Base-by-base conservation (phyloP, 2,329 filamentous ascomycete species). In the Aspergillus texensis region DNA sequence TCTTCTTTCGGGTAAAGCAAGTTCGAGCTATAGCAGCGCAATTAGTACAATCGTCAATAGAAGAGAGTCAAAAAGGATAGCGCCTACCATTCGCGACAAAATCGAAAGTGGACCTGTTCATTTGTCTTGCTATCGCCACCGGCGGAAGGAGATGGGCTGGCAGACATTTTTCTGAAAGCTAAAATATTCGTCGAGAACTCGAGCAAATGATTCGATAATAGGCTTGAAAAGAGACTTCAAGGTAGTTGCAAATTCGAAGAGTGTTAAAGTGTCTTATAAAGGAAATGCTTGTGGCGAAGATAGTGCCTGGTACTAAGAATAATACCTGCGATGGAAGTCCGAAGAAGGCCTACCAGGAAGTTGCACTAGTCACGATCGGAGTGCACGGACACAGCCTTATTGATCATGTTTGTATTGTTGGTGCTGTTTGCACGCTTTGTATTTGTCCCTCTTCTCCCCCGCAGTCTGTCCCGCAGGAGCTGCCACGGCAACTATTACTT, bases 1-100 rank as follows among this genome's bases (percentile, higher is more conserved):
- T 99, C 93, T 84, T 99, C 96, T 81, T 96, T 95, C 57, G 95
- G 95, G 76, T 98, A 98, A 61, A 99, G 85, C 87, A 99, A 91
- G 85, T 99, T 99, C 73, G 94, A 97, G 83, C 89, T 91, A 71
- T 52, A 60, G 28, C 46, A 50, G 45, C 64, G 74, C 62, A 73
- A 74, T 69, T 66, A 69, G 64, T 60, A 34, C 56, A 10, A 28
- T 39, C 32, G 56, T 24, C 50, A 39, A 60, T 4, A 36, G 10
- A 48, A 57, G 34, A 32, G 39, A 28, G 55, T 52, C 30, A 36
- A 24, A 32, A 58, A 19, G 43, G 24, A 34, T 32, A 34, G 30
- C 24, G 70, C 81, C 72, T 79, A 90, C 89, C 95, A 99, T 85
- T 99, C 95, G 72, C 93, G 93, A 84, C 95, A 99, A 86, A 99